Conservation (phyloP, 495 filamentous ascomycete species). For the Aspergillus coremiiformis region DNA sequence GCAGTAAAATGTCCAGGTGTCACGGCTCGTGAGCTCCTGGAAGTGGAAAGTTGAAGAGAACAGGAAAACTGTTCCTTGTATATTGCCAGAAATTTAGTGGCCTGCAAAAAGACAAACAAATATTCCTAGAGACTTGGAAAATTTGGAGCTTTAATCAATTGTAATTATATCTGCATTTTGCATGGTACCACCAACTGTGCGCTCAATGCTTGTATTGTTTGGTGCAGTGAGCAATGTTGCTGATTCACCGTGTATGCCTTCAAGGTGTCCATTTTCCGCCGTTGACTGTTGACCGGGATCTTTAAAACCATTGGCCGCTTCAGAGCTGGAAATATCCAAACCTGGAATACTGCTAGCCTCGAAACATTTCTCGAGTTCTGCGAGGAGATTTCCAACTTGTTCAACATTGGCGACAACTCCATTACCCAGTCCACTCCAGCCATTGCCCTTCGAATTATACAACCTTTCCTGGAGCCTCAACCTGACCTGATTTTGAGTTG, state of each 20-base stretch:
- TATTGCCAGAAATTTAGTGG: neutral
- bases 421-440: conserved; percentile 44
- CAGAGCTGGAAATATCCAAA: neutral
- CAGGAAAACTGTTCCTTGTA: neutral
- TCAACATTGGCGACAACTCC: conserved; percentile 34
- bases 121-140: neutral
- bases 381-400: conserved; percentile 37
- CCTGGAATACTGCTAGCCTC: neutral
- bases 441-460: conserved; percentile 38
- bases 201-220: conserved; percentile 7
- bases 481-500: conserved; percentile 14
- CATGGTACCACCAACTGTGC: conserved; percentile 3
- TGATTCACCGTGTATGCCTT: neutral
- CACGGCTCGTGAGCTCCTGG: neutral
- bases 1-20: neutral
- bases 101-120: neutral
- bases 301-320: neutral
- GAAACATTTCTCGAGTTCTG: conserved; percentile 28
- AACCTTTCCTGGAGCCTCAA: conserved; percentile 24
- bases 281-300: neutral
- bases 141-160: conserved; percentile 27
- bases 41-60: neutral
- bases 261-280: neutral
- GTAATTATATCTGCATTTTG: conserved; percentile 31
- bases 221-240: neutral